A percentile compares a stretch with the other conserved stretches of the same genome.
Conservation (phyloP, 2,329 filamentous ascomycete species). For the Ceratocystis harringtonii region DNA sequence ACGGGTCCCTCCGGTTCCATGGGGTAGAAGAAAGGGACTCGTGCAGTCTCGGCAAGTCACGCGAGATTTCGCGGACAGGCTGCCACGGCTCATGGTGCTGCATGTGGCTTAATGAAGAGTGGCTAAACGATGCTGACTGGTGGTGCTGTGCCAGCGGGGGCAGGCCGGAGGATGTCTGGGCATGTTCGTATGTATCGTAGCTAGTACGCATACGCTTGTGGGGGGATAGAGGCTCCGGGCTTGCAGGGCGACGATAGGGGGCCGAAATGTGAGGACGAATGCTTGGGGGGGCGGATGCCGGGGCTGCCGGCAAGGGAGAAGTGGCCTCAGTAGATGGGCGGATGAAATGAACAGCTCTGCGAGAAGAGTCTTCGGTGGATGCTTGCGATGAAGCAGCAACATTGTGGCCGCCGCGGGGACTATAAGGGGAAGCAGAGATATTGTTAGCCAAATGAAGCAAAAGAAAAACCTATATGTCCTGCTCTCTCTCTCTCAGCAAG, state of each 20-base stretch:
- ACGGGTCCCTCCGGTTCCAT: conserved; percentile 5
- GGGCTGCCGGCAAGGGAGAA: neutral
- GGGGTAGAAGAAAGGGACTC: neutral
- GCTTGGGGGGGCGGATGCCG: neutral
- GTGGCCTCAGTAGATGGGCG: conserved; percentile 2
- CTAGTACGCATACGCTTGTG: conserved; percentile 36
- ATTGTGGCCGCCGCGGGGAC: conserved; percentile 43
- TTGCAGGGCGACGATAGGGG: conserved; percentile 15
- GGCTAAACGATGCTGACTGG: neutral
- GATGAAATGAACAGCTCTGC: neutral
- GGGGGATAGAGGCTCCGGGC: conserved; percentile 24
- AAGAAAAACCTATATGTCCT: too few species aligned
- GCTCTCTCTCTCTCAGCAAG: too few species aligned
- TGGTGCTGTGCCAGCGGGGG: neutral
- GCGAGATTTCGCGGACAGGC: neutral
- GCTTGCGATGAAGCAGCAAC: conserved; percentile 39
- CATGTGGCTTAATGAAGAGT: neutral
- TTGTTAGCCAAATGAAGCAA: neutral
- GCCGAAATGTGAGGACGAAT: neutral
- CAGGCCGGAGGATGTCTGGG: neutral
- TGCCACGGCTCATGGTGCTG: conserved; percentile 24
- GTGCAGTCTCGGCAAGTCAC: conserved; percentile 5
- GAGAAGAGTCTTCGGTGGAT: conserved; percentile 20
- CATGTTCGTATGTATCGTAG: conserved; percentile 28
- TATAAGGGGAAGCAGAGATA: conserved; percentile 19